Evolutionary conservation across 179 eudicot species (phyloP), one percentile per base, ranked within the genome.

Genomic region (Heliamphora pulchella): DNA sequence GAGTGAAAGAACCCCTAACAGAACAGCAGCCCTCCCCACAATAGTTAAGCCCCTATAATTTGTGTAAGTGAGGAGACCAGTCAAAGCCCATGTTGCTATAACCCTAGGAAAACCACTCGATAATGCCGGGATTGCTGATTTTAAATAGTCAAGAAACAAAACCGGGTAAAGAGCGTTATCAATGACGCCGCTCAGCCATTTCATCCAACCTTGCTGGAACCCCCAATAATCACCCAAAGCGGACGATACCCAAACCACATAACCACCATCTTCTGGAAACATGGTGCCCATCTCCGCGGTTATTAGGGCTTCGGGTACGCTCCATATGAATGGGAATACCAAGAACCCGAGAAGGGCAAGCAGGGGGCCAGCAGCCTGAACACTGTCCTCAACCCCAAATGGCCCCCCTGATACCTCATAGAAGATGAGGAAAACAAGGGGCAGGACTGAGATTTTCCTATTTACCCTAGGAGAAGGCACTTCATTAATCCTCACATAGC

Each of bases 241-340:
- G 1, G 84, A 81, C 51, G 84, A 76, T 43, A 81, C 84, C 84
- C 84, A 81, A 70, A 81, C 67, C 39, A 81, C 83, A 54, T 81
- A 81, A 4, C 83, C 83, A 8, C 83, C 66, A 59, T 81, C 83
- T 46, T 81, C 83, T 8, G 84, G 84, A n/a, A 81, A 81, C 84
- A 81, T 81, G 80, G 84, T 81, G n/a, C 84, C 77, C 80, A 81
- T 77, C 58, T 81, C 84, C 2, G 84, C 84, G 17, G 84, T 81
- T 48, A 81, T 71, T 17, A 81, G 72, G 46, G 84, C 84, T 81
- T 81, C 84, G 3, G 84, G 84, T 8, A 81, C 57, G 71, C 84
- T 81, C 83, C 83, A 81, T 64, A 81, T 67, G 3, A 81, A 22
- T 2, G 83, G 83, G 59, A 81, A 81, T 44, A 76, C 69, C 53